A percentile compares a stretch with the other conserved stretches of the same genome.
phyloP scores from a whole-genome alignment of 495 filamentous ascomycete species.

The Neurospora discreta region DNA sequence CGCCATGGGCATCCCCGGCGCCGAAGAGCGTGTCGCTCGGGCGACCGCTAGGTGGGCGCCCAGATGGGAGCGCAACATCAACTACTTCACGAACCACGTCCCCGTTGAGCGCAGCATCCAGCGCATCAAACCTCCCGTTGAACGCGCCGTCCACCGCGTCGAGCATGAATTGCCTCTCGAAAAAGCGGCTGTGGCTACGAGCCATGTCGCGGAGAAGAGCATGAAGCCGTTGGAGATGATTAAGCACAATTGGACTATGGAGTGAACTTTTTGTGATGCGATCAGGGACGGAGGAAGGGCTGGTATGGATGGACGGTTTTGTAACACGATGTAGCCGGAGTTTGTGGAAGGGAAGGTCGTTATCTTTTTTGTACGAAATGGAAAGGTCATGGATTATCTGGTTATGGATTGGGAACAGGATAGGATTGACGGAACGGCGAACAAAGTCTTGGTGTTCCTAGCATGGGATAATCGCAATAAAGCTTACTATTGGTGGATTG shows the following conservation, averaged over 20 bases:
- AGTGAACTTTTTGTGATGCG: not conserved
- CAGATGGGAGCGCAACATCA: constrained; percentile 40
- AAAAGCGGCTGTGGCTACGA: constrained; percentile 20
- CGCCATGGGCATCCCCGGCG: constrained; percentile 37
- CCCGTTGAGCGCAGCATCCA: constrained; percentile 33
- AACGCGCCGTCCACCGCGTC: constrained; percentile 27
- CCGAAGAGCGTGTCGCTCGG: constrained; percentile 29
- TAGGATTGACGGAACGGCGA: not conserved
- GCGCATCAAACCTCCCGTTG: constrained; percentile 29
- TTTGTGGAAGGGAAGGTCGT: not conserved
- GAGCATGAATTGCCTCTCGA: constrained; percentile 33
- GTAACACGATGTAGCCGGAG: not conserved
- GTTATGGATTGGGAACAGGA: not conserved
- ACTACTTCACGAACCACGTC: constrained; percentile 30
- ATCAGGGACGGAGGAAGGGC: not conserved
- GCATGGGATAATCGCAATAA: not conserved
- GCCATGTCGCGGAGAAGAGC: not conserved
- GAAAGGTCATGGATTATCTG: not conserved
- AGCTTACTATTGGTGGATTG: not conserved
- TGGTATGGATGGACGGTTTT: not conserved
- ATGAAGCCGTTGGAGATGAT: not conserved
- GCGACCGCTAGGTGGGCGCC: constrained; percentile 39
- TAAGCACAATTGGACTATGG: not conserved
- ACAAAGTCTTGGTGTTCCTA: not conserved
- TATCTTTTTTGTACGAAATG: not conserved